These are phyloP conservation scores for Carex arenaria DNA, from an alignment of 202 grass and related monocot genomes.

Conservation along the genomic window DNA sequence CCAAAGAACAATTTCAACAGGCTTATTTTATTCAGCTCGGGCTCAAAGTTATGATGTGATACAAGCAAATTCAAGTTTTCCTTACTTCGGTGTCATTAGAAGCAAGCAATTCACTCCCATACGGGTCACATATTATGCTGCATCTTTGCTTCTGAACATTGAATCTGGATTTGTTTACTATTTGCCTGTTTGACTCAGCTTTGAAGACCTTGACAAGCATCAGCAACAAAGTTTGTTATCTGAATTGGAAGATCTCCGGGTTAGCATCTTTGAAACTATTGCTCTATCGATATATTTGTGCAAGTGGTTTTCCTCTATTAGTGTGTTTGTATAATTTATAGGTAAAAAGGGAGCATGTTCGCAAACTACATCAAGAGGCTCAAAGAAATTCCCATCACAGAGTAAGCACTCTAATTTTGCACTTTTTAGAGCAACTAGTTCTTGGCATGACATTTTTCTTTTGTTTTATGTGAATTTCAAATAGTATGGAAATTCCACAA, in stretches of 20 bases:
- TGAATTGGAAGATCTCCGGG: constrained; percentile 54
- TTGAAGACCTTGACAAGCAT: constrained; percentile 44
- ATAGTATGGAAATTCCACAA: neutral
- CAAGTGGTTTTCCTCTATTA: neutral
- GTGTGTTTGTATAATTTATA: constrained; percentile 30
- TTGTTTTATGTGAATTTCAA: neutral
- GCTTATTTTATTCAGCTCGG: neutral
- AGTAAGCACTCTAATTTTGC: constrained; percentile 31
- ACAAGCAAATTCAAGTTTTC: neutral
- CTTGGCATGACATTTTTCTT: neutral
- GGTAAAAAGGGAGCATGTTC: constrained; percentile 57
- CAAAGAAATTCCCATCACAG: constrained; percentile 77
- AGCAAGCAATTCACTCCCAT: neutral
- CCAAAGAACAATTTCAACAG: neutral
- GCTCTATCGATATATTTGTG: constrained; percentile 6
- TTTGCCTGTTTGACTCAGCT: constrained; percentile 43
- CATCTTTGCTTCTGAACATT: neutral
- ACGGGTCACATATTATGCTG: neutral
- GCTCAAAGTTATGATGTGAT: neutral
- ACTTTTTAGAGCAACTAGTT: neutral
- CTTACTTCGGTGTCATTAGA: neutral
- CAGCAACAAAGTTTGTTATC: constrained; percentile 44
- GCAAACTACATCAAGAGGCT: constrained; percentile 68
- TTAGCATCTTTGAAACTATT: constrained; percentile 27
- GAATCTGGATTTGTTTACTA: constrained; percentile 2